Base-by-base conservation (phyloP, 139 green algal genomes). In the Auxenochlorella protothecoides region DNA sequence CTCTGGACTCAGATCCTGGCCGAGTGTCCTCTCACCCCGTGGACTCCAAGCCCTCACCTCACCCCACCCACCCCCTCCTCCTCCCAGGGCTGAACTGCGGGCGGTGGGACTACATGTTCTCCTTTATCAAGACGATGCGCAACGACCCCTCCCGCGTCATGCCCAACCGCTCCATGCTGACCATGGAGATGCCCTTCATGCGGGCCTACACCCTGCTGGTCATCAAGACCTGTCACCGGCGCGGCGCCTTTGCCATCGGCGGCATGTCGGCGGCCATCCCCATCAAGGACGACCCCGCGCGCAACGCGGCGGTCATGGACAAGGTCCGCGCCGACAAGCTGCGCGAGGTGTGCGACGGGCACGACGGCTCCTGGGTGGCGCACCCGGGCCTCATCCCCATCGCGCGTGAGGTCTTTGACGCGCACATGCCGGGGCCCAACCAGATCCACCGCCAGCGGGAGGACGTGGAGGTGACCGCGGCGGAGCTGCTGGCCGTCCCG, bases 81-180 rank as follows among this genome's bases (percentile, higher is more conserved):
- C 77, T 7, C 65, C 27, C 82, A 10, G 53, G 90, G 15, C 86
- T 96, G 62, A 96, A 96, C 82, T 96, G 90, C 78, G 90, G 90
- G 6, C 88, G 90, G 67, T 96, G 90, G 90, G 90, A 96, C 79
- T 96, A 96, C 85, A 92, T 96, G 76, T 96, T 96, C 77, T 84
- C 70, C 61, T 89, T 91, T 78, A 96, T 96, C 76, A 96, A 96
- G 80, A 94, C 92, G 61, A 76, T 96, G 67, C 79, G 84, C 63
- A 80, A 80, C 53, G 86, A 96, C 80, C 82, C 88, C 2, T 68
- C 83, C 68, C 84, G 78, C 51, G 76, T 96, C 74, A 85, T 96
- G 78, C 90, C 90, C 9, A 88, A 96, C 80, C 85, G 91, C 59
- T 66, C 63, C 54, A 68, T 73, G 27, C 85, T 96, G 14, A 84